Base-by-base conservation (phyloP, 2,329 filamentous ascomycete species). In the Dactylellina cionopaga region DNA sequence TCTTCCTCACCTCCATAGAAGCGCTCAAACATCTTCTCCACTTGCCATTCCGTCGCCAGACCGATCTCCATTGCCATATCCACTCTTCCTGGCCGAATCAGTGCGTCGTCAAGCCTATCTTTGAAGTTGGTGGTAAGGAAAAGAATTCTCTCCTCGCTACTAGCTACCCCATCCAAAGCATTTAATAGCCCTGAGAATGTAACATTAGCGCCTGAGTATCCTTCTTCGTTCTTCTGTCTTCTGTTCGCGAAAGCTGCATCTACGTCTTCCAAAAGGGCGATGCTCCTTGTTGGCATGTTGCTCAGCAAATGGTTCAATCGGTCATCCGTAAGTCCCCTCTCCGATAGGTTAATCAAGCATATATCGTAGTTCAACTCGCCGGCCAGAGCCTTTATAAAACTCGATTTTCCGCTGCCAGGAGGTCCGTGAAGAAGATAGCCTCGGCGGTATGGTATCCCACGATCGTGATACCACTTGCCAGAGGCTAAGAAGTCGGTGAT, bases 111-210 rank as follows among this genome's bases (percentile, higher is more conserved):
- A 1, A 98, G 85, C 39, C 92, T 86, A 75, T 97, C 92, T 35
- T 96, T 88, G 78, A 97, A 92, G 78, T 99, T 99, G 17, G 94
- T 96, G 1, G 95, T 99, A 74, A 96, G 84, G 80, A 99, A 96
- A 0, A 96, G 88, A 74, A 99, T 91, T 58, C 95, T 87, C 82
- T 98, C 94, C 79, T 98, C 95, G 10, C 92, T 92, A 55, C 93
- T 96, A 5, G 92, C 92, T n/a, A 98, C 88, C 1, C 95, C 95
- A 75, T 99, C 95, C 11, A 94, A 81, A 0, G 91, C 90, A 77
- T 93, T 93, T 35, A 98, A 83, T 17, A 98, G 83, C 0, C 94
- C 94, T 0, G 94, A 98, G 78, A 97, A 98, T 0, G 95, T 99
- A 22, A 97, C 93, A 15, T 91, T 95, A 1, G 91, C 89, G 24